phyloP scores from a whole-genome alignment of 2,329 filamentous ascomycete species.

The Raffaelea albimanens region DNA sequence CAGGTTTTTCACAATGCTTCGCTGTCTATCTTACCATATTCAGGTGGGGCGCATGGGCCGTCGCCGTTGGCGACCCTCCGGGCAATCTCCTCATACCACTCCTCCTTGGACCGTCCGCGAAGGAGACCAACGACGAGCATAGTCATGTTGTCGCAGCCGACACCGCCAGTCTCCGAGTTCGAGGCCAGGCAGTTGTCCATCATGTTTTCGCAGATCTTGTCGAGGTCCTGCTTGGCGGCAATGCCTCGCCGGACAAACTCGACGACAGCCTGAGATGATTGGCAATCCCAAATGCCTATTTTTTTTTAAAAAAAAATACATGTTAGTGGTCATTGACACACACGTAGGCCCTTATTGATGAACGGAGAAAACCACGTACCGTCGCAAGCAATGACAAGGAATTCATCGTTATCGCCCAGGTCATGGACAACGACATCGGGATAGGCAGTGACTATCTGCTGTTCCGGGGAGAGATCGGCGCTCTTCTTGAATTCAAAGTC shows the following conservation, averaged over 20 bases:
- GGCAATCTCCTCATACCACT: conserved; percentile 96
- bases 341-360: too few species aligned
- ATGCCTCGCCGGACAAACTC: conserved; percentile 97
- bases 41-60: conserved; percentile 94
- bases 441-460: conserved; percentile 95
- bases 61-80: conserved; percentile 93
- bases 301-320: too few species aligned
- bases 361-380: conserved; percentile 53
- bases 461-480: conserved; percentile 90
- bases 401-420: conserved; percentile 87
- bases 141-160: conserved; percentile 99
- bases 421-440: conserved; percentile 92
- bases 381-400: conserved; percentile 85
- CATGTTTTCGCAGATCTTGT: conserved; percentile 98
- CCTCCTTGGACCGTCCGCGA: conserved; percentile 84
- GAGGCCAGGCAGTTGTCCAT: conserved; percentile 99
- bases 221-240: conserved; percentile 87
- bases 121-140: conserved; percentile 88
- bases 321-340: too few species aligned
- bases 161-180: conserved; percentile 94
- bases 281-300: conserved; percentile 97
- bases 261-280: conserved; percentile 93
- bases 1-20: background rate
- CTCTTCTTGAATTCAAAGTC: conserved; percentile 99
- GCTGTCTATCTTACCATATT: conserved; percentile 81